Percentiles rank a stretch among this genome's conserved stretches.
Evolutionary conservation across 257 asterid species (phyloP).

Genomic region (Rubia yunnanensis): DNA sequence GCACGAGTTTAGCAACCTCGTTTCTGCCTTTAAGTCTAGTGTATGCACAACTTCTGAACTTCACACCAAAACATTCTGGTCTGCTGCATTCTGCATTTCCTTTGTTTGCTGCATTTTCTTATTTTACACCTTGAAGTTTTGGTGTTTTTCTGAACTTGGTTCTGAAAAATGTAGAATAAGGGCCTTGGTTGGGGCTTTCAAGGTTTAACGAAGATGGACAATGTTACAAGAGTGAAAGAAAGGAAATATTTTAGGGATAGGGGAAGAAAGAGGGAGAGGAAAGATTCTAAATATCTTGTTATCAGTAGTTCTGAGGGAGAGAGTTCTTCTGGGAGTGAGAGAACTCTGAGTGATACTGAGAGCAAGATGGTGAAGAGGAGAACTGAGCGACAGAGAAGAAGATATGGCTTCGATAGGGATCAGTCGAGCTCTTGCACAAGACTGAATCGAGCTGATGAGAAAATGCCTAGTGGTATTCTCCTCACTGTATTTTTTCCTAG

Average conservation of each 20-base stretch:
- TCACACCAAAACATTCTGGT: not conserved
- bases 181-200: not conserved
- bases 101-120: too few species aligned
- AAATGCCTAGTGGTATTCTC: not conserved
- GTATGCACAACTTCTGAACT: not conserved
- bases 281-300: too few species aligned
- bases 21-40: too few species aligned
- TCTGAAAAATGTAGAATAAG: not conserved
- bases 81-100: not conserved
- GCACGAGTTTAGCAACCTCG: too few species aligned
- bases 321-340: not conserved
- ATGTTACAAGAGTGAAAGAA: not conserved
- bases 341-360: not conserved
- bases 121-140: too few species aligned
- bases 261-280: not conserved
- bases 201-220: too few species aligned
- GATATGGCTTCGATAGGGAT: not conserved
- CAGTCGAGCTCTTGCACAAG: not conserved
- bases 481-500: too few species aligned
- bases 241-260: not conserved
- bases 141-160: too few species aligned
- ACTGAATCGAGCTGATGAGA: not conserved
- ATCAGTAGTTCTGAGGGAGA: too few species aligned
- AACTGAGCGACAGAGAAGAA: not conserved
- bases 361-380: not conserved